These are phyloP conservation scores for Lyophyllum decastes DNA, from an alignment of 768 basidiomycete species.

Conservation along the genomic window DNA sequence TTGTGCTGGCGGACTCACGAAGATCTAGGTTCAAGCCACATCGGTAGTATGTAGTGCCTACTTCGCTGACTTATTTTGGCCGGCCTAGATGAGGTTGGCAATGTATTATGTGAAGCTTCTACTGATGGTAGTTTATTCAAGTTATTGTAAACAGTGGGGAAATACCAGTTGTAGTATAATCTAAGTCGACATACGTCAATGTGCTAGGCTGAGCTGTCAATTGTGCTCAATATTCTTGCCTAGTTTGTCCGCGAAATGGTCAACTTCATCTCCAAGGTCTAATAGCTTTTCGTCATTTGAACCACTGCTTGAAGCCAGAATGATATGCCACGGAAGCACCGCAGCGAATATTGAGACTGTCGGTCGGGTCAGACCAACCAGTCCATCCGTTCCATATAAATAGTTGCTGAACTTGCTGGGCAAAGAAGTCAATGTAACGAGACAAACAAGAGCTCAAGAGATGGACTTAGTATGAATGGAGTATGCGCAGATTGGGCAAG, in stretches of 20 bases:
- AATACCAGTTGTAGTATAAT: background rate
- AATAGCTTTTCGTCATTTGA: conserved; percentile 22
- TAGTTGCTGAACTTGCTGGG: too few relatives aligned
- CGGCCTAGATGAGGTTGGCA: background rate
- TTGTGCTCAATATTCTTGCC: too few relatives aligned
- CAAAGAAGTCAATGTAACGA: too few relatives aligned
- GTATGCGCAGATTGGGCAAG: too few relatives aligned
- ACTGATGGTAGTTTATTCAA: background rate
- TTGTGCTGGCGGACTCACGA: conserved; percentile 8
- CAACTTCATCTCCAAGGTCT: conserved; percentile 31
- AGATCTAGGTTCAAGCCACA: conserved; percentile 33
- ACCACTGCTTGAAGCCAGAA: conserved; percentile 50
- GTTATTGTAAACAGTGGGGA: background rate
- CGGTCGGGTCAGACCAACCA: conserved; percentile 44
- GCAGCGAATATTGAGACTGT: conserved; percentile 43
- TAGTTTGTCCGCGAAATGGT: too few relatives aligned
- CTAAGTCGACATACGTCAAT: background rate
- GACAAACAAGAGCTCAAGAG: too few relatives aligned
- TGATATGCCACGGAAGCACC: conserved; percentile 45
- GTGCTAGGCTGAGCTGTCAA: too few relatives aligned
- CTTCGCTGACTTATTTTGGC: background rate
- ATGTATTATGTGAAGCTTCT: background rate
- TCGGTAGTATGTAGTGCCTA: background rate
- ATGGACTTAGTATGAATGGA: too few relatives aligned
- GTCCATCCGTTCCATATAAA: conserved; percentile 50